Conservation (phyloP, 2,329 filamentous ascomycete genomes). For the Elsinoe fawcettii region DNA sequence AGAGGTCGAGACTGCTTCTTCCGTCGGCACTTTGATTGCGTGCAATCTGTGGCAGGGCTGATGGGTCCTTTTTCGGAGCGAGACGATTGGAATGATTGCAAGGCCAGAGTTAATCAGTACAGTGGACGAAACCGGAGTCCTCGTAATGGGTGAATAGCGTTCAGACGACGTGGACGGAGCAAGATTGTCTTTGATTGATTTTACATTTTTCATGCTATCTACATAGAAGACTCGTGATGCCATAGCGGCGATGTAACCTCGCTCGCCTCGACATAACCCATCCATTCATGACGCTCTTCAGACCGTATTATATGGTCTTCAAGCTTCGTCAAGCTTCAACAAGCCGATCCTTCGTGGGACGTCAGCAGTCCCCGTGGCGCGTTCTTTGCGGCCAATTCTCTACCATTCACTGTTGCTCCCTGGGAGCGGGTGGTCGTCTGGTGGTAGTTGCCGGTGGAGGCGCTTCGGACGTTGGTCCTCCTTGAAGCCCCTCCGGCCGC, state of each 20-base stretch:
- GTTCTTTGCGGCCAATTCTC: background rate
- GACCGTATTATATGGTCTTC: background rate
- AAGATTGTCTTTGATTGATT: background rate
- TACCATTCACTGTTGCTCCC: background rate
- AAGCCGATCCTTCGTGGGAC: background rate
- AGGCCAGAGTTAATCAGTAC: no score
- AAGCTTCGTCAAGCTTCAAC: background rate
- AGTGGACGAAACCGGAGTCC: no score
- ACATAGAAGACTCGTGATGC: conserved; percentile 9
- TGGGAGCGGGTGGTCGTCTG: background rate
- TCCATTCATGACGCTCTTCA: background rate
- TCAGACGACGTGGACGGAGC: no score
- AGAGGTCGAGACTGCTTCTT: conserved; percentile 5
- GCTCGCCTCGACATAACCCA: background rate
- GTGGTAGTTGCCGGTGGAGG: background rate
- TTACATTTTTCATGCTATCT: conserved; percentile 7
- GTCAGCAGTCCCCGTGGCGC: conserved; percentile 3
- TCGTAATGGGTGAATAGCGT: no score
- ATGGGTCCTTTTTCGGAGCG: background rate
- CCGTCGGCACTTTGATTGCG: conserved; percentile 8
- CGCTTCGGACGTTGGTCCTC: background rate
- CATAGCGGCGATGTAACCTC: background rate
- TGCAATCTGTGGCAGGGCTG: background rate
- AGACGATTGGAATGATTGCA: no score
- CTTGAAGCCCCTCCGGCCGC: background rate